Evolutionary conservation across 805 yeast species (phyloP).

Genomic region (Candida methanosorbosa): DNA sequence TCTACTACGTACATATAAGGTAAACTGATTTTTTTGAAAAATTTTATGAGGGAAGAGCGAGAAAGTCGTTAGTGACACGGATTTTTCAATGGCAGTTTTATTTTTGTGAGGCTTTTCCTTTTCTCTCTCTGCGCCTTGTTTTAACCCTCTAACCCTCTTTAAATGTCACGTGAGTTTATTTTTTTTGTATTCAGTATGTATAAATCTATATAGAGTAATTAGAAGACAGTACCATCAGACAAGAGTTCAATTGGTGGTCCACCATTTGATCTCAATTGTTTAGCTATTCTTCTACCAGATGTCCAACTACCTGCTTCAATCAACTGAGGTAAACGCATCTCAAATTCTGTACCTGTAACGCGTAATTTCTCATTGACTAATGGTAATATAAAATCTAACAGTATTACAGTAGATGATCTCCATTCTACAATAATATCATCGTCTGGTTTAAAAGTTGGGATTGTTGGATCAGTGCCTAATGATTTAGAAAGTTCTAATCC

Average conservation of each 20-base stretch:
- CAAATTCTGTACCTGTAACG: slow-evolving; percentile 19
- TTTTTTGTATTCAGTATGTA: neutral
- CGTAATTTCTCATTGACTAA: slow-evolving; percentile 38
- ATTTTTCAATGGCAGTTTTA: no score
- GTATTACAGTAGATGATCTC: slow-evolving; percentile 54
- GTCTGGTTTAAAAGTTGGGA: slow-evolving; percentile 44
- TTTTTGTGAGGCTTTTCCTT: no score
- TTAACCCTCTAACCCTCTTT: slow-evolving; percentile 1
- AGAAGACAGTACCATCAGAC: slow-evolving; percentile 63
- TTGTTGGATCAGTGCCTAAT: slow-evolving; percentile 17
- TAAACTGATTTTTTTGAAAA: no score
- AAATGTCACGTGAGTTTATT: slow-evolving; percentile 1
- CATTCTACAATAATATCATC: slow-evolving; percentile 61
- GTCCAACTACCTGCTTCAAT: slow-evolving; percentile 67
- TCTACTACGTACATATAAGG: no score
- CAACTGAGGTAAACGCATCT: slow-evolving; percentile 43
- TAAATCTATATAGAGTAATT: no score
- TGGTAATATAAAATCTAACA: slow-evolving; percentile 44
- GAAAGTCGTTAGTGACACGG: no score
- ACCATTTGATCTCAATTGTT: slow-evolving; percentile 36
- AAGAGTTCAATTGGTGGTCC: slow-evolving; percentile 58
- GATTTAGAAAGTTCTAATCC: slow-evolving; percentile 30
- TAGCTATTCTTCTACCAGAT: slow-evolving; percentile 55
- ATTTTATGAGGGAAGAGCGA: no score
- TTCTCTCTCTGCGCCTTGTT: no score